These are phyloP conservation scores for Solanum chmielewskii DNA, from an alignment of 257 asterid species.

Conservation along the genomic window DNA sequence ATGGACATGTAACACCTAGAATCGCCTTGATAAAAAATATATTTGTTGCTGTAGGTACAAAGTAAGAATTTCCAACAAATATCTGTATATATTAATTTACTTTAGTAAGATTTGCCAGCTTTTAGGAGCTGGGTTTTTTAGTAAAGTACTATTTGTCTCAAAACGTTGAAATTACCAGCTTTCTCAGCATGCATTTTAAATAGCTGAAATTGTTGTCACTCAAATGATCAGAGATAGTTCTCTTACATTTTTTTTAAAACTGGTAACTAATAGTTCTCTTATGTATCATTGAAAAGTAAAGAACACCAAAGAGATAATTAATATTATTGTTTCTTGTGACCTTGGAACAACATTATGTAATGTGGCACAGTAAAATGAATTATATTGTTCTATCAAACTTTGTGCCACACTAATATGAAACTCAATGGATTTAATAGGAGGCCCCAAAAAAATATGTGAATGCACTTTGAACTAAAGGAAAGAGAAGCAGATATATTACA, in stretches of 20 bases:
- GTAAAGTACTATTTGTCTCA: not conserved
- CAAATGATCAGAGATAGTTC: not conserved
- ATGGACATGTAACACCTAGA: not conserved
- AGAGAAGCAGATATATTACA: not conserved
- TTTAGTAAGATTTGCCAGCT: not conserved
- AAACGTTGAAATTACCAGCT: not conserved
- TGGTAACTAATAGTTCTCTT: not conserved
- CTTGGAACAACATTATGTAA: not conserved
- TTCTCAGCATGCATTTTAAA: not conserved
- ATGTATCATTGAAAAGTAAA: not conserved
- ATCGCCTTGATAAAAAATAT: not conserved
- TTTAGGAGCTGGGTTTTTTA: not conserved
- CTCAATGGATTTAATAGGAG: not conserved
- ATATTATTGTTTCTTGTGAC: not conserved
- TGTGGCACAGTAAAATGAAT: not conserved
- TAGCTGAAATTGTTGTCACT: not conserved
- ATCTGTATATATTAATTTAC: not conserved
- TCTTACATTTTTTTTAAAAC: not conserved
- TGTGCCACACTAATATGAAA: not conserved
- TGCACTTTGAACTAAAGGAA: not conserved
- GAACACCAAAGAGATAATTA: not conserved
- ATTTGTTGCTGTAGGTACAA: not conserved
- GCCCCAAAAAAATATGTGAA: not conserved
- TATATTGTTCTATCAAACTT: not conserved
- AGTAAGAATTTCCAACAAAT: not conserved